These are phyloP conservation scores for Phytophthora hibernalis DNA, from an alignment of 352 stramenopile species.

Conservation along the genomic window DNA sequence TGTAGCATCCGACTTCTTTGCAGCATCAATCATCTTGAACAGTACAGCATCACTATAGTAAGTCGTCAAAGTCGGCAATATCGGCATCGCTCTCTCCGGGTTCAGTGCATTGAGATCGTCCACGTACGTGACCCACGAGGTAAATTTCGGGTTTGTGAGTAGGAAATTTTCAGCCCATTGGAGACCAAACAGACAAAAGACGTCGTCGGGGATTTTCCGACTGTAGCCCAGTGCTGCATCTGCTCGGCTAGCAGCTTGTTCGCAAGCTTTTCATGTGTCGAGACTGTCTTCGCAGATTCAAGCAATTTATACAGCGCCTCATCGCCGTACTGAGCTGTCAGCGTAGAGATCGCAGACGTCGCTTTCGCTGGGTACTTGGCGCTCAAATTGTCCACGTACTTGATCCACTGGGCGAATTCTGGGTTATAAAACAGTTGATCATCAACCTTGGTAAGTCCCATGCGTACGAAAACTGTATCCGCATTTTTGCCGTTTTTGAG, in stretches of 20 bases:
- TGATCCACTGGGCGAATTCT: not conserved
- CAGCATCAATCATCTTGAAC: no score
- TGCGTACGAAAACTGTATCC: no score
- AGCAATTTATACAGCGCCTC: conserved; percentile 1
- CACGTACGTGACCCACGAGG: not conserved
- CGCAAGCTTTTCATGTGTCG: not conserved
- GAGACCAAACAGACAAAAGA: conserved; percentile 2
- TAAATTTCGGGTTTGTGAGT: not conserved
- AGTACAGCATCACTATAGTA: no score
- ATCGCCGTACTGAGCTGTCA: conserved; percentile 5
- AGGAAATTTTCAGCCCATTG: not conserved
- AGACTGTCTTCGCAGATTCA: not conserved
- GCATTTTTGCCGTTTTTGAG: no score
- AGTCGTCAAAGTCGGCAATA: not conserved
- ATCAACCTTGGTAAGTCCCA: not conserved
- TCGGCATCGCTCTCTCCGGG: not conserved
- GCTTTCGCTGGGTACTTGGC: not conserved
- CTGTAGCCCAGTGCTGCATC: not conserved
- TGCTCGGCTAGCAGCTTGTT: not conserved
- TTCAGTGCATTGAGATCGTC: not conserved
- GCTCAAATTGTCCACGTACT: conserved; percentile 4
- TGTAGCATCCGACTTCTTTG: no score
- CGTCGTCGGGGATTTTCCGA: not conserved
- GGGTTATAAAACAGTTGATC: not conserved
- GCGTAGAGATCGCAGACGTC: not conserved